phyloP scores from a whole-genome alignment of 768 basidiomycete genomes.

The Glaciozyma antarctica region DNA sequence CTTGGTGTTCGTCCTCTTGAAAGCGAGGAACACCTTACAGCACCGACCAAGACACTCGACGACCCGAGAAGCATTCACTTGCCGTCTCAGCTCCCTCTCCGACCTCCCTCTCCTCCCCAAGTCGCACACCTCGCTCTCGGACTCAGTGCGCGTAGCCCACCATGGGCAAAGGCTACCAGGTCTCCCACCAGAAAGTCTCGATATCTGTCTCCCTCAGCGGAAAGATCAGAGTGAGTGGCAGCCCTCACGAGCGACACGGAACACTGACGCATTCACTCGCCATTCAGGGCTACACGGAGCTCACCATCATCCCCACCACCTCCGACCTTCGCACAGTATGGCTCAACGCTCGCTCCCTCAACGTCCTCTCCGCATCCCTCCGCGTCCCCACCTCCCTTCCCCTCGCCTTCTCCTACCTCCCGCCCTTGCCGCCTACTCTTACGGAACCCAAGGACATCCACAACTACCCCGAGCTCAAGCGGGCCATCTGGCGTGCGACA shows the following conservation, averaged over 20 bases:
- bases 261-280: not conserved
- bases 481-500: conserved; percentile 78
- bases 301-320: conserved; percentile 73
- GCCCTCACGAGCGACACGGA: too few relatives aligned
- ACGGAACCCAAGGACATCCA: conserved; percentile 61
- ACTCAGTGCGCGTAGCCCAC: not conserved
- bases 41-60: too few relatives aligned
- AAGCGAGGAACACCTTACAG: too few relatives aligned
- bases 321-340: conserved; percentile 71
- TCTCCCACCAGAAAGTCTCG: conserved; percentile 72
- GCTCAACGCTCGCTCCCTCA: conserved; percentile 68
- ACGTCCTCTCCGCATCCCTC: conserved; percentile 20
- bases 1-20: too few relatives aligned
- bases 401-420: conserved; percentile 67
- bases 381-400: conserved; percentile 47
- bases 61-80: not conserved
- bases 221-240: conserved; percentile 58
- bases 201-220: conserved; percentile 89
- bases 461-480: conserved; percentile 83
- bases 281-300: conserved; percentile 77
- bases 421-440: conserved; percentile 55
- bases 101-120: not conserved
- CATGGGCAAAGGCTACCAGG: conserved; percentile 33
- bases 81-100: not conserved
- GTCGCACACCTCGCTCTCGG: not conserved